Base-by-base conservation (phyloP, 208 protist species). In the Trichomonas tenax region DNA sequence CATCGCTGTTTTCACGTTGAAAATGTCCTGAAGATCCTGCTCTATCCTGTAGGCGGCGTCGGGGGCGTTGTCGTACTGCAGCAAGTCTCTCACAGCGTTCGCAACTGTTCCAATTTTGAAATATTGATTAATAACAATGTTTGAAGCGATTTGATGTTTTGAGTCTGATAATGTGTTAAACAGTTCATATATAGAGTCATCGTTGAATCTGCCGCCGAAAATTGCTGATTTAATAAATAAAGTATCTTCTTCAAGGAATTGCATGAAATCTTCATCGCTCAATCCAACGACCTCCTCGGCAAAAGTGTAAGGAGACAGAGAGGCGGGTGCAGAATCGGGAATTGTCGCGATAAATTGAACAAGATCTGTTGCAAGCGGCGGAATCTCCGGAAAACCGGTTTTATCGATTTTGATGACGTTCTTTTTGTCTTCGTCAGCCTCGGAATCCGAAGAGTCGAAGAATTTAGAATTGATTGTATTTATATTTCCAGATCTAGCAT, bases 201-300 rank as follows among this genome's bases (percentile, higher is more conserved):
- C 44, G 36, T 93, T 51, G 45, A 93, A 93, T 58, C 86, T 38
- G 31, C 44, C 44, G 0, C 86, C 86, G 21, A 93, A 93, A 38
- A 93, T 17, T 58, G 36, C 86, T 40, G 86, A 93, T 51, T 93
- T 93, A 48, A 93, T 17, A 15, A 34, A 51, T 51, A 93, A 51
- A 26, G 86, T 93, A 51, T 93, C 86, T 93, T 93, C 86, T 38
- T 93, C 86, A 36, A 93, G 26, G 36, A 44, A 93, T 93, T 93
- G 86, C 31, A 48, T 44, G 45, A 93, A 93, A 38, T 93, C 86
- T 38, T 48, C 40, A 17, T 26, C 44, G 9, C 46, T 14, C 3
- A 93, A 15, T 0, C 44, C 31, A 38, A 38, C 31, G 15, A 93
- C 86, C 21, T 93, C 86, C 51, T 48, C 86, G 36, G 40, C 41